Percentiles rank a stretch among this genome's conserved stretches.
Conservation (phyloP, 305 asterid genomes). For the Ajuga reptans region DNA sequence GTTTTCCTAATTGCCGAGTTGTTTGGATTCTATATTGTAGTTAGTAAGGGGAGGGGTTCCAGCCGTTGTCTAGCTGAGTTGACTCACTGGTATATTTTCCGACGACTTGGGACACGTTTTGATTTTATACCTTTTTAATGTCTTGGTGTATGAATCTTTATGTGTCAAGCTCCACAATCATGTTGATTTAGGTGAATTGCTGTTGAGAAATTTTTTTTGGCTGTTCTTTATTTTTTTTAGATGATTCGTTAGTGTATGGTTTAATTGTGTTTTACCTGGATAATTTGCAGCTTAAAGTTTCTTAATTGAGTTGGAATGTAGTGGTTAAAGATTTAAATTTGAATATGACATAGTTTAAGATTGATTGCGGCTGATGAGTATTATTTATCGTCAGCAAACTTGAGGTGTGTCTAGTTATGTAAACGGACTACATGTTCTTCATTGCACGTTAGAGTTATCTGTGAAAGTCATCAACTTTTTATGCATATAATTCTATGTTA, state of each 20-base stretch:
- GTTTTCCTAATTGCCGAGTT: conserved; percentile 1
- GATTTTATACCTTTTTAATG: conserved; percentile 2
- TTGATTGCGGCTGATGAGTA: conserved; percentile 2
- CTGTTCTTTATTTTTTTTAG: background rate
- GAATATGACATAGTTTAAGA: background rate
- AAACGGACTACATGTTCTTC: conserved; percentile 11
- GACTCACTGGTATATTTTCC: conserved; percentile 24
- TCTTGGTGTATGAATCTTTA: background rate
- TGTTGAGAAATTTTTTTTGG: background rate
- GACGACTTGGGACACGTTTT: conserved; percentile 23
- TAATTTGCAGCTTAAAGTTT: background rate
- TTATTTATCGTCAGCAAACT: background rate
- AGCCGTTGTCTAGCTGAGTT: conserved; percentile 28
- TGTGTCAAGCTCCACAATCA: background rate
- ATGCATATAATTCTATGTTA: background rate
- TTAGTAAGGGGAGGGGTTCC: conserved; percentile 23
- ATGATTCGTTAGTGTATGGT: background rate
- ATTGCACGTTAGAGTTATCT: background rate
- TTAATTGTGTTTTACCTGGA: background rate
- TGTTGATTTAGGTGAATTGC: conserved; percentile 10
- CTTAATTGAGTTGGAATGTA: background rate
- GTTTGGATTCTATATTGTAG: conserved; percentile 20
- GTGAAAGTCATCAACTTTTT: background rate
- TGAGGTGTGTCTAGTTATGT: background rate
- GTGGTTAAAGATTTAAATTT: background rate